These are phyloP conservation scores for Besnoitia besnoiti DNA, from an alignment of 169 alveolate genomes.

Conservation along the genomic window DNA sequence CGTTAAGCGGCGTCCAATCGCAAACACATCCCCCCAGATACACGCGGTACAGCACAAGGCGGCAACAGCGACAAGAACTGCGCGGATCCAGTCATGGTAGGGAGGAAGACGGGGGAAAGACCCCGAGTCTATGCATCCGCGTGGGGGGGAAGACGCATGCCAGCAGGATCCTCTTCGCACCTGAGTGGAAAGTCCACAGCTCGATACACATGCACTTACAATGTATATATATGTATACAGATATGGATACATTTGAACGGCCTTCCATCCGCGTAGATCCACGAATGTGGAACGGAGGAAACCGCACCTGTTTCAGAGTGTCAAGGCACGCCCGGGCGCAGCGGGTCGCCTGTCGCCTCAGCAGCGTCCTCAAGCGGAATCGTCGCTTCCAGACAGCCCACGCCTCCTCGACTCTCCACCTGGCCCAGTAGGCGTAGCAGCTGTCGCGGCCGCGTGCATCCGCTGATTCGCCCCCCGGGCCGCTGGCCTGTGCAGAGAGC, in stretches of 20 bases:
- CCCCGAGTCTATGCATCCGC: background rate
- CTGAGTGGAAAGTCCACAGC: background rate
- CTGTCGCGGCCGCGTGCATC: background rate
- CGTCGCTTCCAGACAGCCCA: background rate
- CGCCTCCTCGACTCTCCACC: constrained; percentile 11
- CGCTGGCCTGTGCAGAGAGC: background rate
- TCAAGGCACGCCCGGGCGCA: background rate
- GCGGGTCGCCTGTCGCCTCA: constrained; percentile 20
- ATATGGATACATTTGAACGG: background rate
- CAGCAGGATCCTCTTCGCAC: background rate
- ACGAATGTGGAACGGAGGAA: no score
- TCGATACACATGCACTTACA: background rate
- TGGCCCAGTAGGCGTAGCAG: background rate
- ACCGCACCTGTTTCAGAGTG: background rate
- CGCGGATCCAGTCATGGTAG: background rate
- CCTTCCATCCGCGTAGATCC: background rate
- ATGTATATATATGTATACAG: background rate
- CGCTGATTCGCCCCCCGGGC: background rate
- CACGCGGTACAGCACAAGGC: background rate
- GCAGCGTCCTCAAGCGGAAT: background rate
- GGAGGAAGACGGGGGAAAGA: background rate
- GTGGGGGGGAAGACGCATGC: background rate
- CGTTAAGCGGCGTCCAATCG: no score
- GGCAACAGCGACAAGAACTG: background rate
- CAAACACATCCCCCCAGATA: no score